Evolutionary conservation across 306 rosid species (phyloP), one percentile per base, ranked within the genome.

Genomic region (Pyrus betulifolia): DNA sequence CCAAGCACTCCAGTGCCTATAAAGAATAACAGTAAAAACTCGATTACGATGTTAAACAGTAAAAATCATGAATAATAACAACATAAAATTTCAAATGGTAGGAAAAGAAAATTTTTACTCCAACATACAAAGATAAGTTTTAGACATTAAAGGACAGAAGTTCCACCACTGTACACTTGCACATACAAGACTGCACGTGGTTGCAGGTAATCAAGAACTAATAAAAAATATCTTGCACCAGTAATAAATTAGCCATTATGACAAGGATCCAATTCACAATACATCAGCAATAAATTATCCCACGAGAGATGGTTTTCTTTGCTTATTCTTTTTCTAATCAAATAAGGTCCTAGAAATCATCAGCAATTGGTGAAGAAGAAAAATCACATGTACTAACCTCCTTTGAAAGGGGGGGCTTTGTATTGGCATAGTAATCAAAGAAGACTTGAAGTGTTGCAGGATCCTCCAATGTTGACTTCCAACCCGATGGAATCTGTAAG

Each of bases 1-100:
- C 97, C 96, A 95, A 91, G 97, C 97, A 95, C 90, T 92, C 99
- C 88, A 95, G 84, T 85, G 99, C 97, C 99, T 95, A 84, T 75
- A 90, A 86, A 86, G 82, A 83, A 86, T 87, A 85, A 73, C 35
- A 74, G 75, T 76, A 60, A 84, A 85, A 76, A 25, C 82, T 85
- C 76, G 83, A 79, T 72, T 62, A 82, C 77, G 62, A 74, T 65
- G 71, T 55, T 70, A 80, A 38, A 80, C 78, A 85, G 78, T 52
- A 73, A 66, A 74, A 72, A 78, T 22, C 55, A 57, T n/a, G 62
- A 57, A 57, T 25, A 57, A 57, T 45, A 74, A 85, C 76, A 71
- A 75, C 22, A 27, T 76, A 67, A 74, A 33, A 66, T 59, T 58
- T 78, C 58, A 74, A 78, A 42, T 25, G 70, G 46, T 52, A 76